Conservation (phyloP, 306 rosid species). For the Pyrus betulifolia region DNA sequence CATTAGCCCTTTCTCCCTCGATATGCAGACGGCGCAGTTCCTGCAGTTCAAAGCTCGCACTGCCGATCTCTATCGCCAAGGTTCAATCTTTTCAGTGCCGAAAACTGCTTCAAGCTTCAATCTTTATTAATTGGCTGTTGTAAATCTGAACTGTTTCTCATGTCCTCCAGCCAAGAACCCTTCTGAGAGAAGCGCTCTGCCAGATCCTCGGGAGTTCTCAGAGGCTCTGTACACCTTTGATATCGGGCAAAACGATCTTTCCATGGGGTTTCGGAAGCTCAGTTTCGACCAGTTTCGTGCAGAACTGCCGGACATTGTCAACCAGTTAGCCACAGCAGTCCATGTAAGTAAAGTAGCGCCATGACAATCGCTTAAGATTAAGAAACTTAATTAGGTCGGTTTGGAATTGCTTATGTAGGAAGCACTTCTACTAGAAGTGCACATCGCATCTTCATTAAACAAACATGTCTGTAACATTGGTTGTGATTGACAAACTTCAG, state of each 20-base stretch:
- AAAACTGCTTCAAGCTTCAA: too few relatives aligned
- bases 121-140: neutral
- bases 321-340: conserved; percentile 70
- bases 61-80: conserved; percentile 54
- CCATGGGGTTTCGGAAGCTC: conserved; percentile 68
- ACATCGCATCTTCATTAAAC: neutral
- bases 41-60: conserved; percentile 63
- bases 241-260: conserved; percentile 86
- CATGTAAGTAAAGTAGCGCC: conserved; percentile 46
- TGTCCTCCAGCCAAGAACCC: conserved; percentile 43
- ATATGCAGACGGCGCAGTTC: conserved; percentile 64
- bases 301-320: conserved; percentile 61
- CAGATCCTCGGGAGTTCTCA: conserved; percentile 67
- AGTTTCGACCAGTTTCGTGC: conserved; percentile 57
- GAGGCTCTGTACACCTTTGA: conserved; percentile 91
- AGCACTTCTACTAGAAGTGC: too few relatives aligned
- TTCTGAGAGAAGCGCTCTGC: conserved; percentile 46
- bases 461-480: neutral
- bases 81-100: conserved; percentile 16
- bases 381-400: neutral
- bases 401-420: neutral
- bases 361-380: neutral
- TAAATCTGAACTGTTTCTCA: neutral
- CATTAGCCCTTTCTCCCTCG: conserved; percentile 79
- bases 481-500: conserved; percentile 22